Base-by-base conservation (phyloP, 2,329 filamentous ascomycete species). In the Chlorencoelia australis region DNA sequence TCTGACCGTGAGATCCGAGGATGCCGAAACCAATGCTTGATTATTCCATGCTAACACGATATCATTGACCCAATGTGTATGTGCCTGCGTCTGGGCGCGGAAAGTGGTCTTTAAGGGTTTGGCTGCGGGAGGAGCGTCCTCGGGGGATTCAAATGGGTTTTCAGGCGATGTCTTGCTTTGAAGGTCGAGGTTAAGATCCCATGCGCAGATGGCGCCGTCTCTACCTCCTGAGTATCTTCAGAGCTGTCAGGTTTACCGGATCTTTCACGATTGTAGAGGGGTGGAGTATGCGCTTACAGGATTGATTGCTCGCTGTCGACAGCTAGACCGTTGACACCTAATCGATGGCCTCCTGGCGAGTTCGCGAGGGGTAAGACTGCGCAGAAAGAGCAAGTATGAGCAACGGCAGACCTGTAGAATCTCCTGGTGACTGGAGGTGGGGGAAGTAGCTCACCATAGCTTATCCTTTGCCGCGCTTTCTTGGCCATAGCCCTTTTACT, bases 191-290 rank as follows among this genome's bases (percentile, higher is more conserved):
- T 85, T 75, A 35, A 95, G 67, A 60, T 96, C 80, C 91, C 91
- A 98, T 43, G 89, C 86, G 64, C 91, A 98, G 49, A 98, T 81
- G 33, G 91, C 82, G 51, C 91, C 91, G 62, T 98, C 91, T 56
- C 91, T 81, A 42, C 91, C 91, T 48, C 86, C 91, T 30, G 91
- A 95, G 64, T 96, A 98, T 53, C 88, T 95, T 49, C 42, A 42
- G 22, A 26, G n/a, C 19, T n/a, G 35, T 48, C 34, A 49, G 45
- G 33, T 27, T 7, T 24, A 17, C 15, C 40, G 14, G 13, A 22
- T 22, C 27, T 32, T 16, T 31, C n/a, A n/a, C 28, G n/a, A 32
- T 32, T 10, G 5, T 34, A n/a, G n/a, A n/a, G n/a, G n/a, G n/a
- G n/a, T n/a, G n/a, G n/a, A n/a, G n/a, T n/a, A n/a, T n/a, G n/a